Base-by-base conservation (phyloP, 345 rosid species). In the Bruguiera gymnorhiza region DNA sequence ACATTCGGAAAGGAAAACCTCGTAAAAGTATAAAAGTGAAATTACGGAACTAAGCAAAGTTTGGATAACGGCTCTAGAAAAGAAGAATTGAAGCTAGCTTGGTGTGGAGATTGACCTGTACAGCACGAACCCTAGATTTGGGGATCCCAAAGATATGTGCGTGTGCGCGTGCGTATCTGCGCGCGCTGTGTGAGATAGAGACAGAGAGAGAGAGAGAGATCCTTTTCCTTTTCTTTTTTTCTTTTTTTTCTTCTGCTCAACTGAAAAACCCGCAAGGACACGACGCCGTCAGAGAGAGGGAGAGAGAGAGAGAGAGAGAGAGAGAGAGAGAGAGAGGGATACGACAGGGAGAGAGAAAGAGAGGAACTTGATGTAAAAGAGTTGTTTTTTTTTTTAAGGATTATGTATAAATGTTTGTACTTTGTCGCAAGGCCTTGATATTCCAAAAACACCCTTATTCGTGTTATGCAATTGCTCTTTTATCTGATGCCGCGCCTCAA, bases 111-210 rank as follows among this genome's bases (percentile, higher is more conserved):
- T 51, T 23, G 21, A 71, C 4, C 67, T 32, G 0, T 65, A 20
- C 15, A 51, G 75, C 19, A 26, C 68, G 70, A 81, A 77, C 74
- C 76, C 82, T 79, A 72, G 83, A 84, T 84, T 74, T 70, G 60
- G 64, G 77, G 83, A 81, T 79, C 80, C 73, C 71, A 56, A 13
- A 10, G 46, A 39, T 2, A 9, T 3, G 46, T 2, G 46, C 46
- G 46, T 6, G 43, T 9, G 43, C 43, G 43, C 7, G 43, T 8
- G 36, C 0, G 36, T 6, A 6, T 4, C 43, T 36, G 43, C 43
- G 10, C 11, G 43, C 46, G 13, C 15, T 0, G 3, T 2, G 50
- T 62, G 32, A 23, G 1, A 6, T 1, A 34, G 36, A 34, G 36
- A 24, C 2, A 56, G 61, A 66, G 31, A 66, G 69, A 72, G 66